Evolutionary conservation across 495 filamentous ascomycete species (phyloP).

Genomic region (Neurospora sp.): DNA sequence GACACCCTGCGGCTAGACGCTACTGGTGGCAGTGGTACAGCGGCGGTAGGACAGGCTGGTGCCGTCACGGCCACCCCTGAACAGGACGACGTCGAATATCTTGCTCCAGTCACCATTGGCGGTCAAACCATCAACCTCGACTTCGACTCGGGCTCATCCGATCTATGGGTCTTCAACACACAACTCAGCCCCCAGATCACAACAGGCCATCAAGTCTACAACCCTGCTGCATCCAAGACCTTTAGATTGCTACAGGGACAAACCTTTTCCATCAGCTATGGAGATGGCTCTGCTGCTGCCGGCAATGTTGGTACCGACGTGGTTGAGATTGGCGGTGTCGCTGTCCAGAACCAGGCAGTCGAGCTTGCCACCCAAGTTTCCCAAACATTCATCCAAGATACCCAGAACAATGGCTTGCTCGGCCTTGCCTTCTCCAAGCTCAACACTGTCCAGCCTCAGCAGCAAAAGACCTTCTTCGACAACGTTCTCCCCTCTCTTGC

Average conservation of each 20-base stretch:
- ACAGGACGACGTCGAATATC: slow-evolving; percentile 55
- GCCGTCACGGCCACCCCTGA: slow-evolving; percentile 53
- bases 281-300: slow-evolving; percentile 56
- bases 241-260: slow-evolving; percentile 32
- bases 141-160: slow-evolving; percentile 77
- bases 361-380: slow-evolving; percentile 61
- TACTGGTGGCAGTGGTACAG: background rate
- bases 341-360: slow-evolving; percentile 56
- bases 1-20: slow-evolving; percentile 13
- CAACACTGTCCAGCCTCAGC: slow-evolving; percentile 58
- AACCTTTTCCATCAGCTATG: slow-evolving; percentile 62
- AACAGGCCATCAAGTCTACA: slow-evolving; percentile 49
- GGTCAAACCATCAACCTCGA: slow-evolving; percentile 64
- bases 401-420: slow-evolving; percentile 58
- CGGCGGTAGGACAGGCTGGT: slow-evolving; percentile 21
- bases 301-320: slow-evolving; percentile 63
- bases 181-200: slow-evolving; percentile 36
- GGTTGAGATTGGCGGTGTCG: slow-evolving; percentile 64
- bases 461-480: slow-evolving; percentile 75
- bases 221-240: slow-evolving; percentile 49
- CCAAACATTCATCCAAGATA: slow-evolving; percentile 51
- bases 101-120: slow-evolving; percentile 62
- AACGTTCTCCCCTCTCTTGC: slow-evolving; percentile 55
- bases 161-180: slow-evolving; percentile 78
- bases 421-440: slow-evolving; percentile 67